Evolutionary conservation across 1,284 basidiomycete species (phyloP).

Genomic region (Pseudozyma sp.): DNA sequence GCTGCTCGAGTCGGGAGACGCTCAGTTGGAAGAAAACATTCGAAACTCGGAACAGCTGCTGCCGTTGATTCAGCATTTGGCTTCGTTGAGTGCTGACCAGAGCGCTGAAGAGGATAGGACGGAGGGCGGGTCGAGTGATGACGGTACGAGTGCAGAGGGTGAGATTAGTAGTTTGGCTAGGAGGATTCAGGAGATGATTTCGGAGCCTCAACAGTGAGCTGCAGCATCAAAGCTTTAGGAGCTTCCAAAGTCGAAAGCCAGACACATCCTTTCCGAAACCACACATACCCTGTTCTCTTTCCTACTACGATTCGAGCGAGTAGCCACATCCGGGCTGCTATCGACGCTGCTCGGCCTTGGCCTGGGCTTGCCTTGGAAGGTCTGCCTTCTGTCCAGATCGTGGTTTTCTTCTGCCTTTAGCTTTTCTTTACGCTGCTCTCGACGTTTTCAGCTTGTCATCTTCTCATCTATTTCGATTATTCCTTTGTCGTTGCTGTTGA

Average conservation of each 20-base stretch:
- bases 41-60: constrained; percentile 59
- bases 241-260: neutral
- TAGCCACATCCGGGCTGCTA: no score
- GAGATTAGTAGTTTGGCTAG: constrained; percentile 64
- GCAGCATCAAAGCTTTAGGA: neutral
- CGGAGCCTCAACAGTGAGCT: constrained; percentile 37
- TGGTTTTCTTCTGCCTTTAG: neutral
- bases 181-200: constrained; percentile 65
- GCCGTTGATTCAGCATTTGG: constrained; percentile 60
- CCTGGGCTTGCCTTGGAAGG: neutral
- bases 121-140: constrained; percentile 41
- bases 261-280: neutral
- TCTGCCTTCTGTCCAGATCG: neutral
- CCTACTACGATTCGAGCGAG: neutral
- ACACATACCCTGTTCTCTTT: constrained; percentile 2
- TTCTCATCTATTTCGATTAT: neutral
- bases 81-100: constrained; percentile 36
- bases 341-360: neutral
- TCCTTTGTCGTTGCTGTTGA: no score
- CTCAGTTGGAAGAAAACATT: constrained; percentile 67
- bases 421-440: neutral
- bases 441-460: neutral
- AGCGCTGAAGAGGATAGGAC: constrained; percentile 52
- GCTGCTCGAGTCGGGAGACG: constrained; percentile 89
- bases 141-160: constrained; percentile 60